Evolutionary conservation across 1,284 basidiomycete species (phyloP), one percentile per base, ranked within the genome.

Genomic region (Trametes versicolor): DNA sequence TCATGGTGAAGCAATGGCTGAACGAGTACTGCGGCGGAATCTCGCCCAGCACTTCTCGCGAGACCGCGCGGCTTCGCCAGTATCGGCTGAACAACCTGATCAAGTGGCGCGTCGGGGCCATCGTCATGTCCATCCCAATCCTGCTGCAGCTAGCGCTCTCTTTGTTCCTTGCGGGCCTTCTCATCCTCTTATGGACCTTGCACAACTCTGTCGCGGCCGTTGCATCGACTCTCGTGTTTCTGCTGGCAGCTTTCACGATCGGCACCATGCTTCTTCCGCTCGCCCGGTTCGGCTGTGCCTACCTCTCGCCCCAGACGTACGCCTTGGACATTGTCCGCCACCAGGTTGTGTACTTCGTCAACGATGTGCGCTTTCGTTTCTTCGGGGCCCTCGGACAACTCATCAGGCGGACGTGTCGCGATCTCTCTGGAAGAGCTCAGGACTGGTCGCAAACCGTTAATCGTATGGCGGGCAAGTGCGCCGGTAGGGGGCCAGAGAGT

Each of bases 1-100:
- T 71, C 29, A 45, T 67, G 39, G 70, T 65, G 32, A 69, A 70
- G 29, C 68, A 72, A 36, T 73, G 72, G 72, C 36, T 67, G 3
- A 52, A 48, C 29, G 52, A 65, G n/a, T 65, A 61, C 45, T 29
- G 15, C 13, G 45, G 50, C 13, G 63, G 69, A 12, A 17, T 53
- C 6, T 43, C 41, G 15, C 19, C 41, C 17, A 32, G 29, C 8
- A 52, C 12, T 45, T 52, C 13, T 58, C 64, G 13, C 61, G 45
- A 67, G 21, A 49, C 29, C 12, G 63, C 64, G 6, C 66, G 64
- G 13, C 32, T 68, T 5, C 64, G 64, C 2, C 69, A 70, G 39
- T 51, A 63, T 23, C 66, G 68, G 23, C 49, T 53, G 27, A 56
- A 64, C 41, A 52, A 52, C 25, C 51, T 69, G 4, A 36, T 32